A percentile compares a stretch with the other conserved stretches of the same genome.
phyloP scores from a whole-genome alignment of 352 stramenopile species.

The Phytophthora vignae region DNA sequence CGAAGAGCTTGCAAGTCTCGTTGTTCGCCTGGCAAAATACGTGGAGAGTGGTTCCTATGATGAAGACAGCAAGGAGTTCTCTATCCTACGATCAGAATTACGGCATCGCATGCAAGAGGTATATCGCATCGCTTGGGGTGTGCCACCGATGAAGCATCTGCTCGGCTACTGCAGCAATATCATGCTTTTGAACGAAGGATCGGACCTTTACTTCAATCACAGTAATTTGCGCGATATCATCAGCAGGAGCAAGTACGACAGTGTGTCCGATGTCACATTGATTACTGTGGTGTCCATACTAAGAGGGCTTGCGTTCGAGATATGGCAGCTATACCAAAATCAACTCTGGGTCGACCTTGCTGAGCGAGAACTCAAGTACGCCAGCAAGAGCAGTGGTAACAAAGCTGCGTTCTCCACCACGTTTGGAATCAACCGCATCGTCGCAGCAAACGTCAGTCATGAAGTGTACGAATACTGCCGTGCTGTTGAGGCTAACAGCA shows the following conservation, averaged over 20 bases:
- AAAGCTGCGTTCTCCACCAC: constrained; percentile 60
- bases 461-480: constrained; percentile 48
- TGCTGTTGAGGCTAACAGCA: constrained; percentile 9
- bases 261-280: constrained; percentile 33
- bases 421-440: constrained; percentile 57
- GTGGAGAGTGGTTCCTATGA: constrained; percentile 17
- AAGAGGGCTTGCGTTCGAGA: constrained; percentile 55
- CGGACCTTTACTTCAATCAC: constrained; percentile 68
- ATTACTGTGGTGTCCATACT: constrained; percentile 38
- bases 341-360: constrained; percentile 75
- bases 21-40: constrained; percentile 26
- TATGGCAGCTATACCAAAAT: constrained; percentile 86
- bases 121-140: constrained; percentile 68
- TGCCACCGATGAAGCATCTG: constrained; percentile 56
- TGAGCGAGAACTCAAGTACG: constrained; percentile 62
- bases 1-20: constrained; percentile 45
- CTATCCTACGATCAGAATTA: constrained; percentile 38
- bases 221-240: constrained; percentile 22
- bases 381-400: constrained; percentile 56
- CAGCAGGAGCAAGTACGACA: neutral
- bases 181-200: constrained; percentile 71
- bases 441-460: constrained; percentile 67
- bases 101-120: constrained; percentile 74
- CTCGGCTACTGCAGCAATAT: constrained; percentile 64
- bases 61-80: constrained; percentile 25